Evolutionary conservation across 441 rosid genomes (phyloP), one percentile per base, ranked within the genome.

Genomic region (Macaranga tanarius): DNA sequence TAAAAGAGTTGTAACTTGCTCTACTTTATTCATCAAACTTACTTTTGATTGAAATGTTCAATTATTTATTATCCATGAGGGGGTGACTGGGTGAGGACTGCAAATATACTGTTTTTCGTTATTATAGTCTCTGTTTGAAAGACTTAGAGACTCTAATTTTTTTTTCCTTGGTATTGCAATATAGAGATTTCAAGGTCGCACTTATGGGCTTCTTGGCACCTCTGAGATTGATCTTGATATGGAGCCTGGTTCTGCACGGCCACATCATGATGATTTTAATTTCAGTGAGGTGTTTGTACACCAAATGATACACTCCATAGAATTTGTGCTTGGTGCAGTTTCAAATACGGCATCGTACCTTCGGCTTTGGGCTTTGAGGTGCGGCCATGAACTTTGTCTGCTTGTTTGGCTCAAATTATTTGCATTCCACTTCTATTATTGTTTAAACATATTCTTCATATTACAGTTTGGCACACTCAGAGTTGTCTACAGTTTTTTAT

Each of bases 361-460:
- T 85, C 97, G 99, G 78, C 97, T 95, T 61, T 95, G 99, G 99
- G 99, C 99, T 74, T 87, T 95, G 79, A 95, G 99, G 99, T 89
- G 84, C 23, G 15, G 28, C 75, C 58, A 42, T 7, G 28, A 10
- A 31, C 54, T 75, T 72, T 61, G 3, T 26, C 2, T 45, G 42
- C 51, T 42, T 8, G 48, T 34, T 57, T 67, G 7, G 20, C 57
- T 72, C 73, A 59, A 69, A 45, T 65, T 13, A 2, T 6, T 60
- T 26, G 70, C 38, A n/a, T 54, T 6, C 20, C 73, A 2, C 23
- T 62, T 20, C 62, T n/a, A 47, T 64, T 67, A 60, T 60, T 74
- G 57, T 75, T 71, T 54, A n/a, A 68, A 71, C 47, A 54, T 73
- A 45, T 78, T 67, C 60, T 63, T 81, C 52, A 60, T 67, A 7